phyloP scores from a whole-genome alignment of 2,329 filamentous ascomycete species.

The Penicillium sp. region DNA sequence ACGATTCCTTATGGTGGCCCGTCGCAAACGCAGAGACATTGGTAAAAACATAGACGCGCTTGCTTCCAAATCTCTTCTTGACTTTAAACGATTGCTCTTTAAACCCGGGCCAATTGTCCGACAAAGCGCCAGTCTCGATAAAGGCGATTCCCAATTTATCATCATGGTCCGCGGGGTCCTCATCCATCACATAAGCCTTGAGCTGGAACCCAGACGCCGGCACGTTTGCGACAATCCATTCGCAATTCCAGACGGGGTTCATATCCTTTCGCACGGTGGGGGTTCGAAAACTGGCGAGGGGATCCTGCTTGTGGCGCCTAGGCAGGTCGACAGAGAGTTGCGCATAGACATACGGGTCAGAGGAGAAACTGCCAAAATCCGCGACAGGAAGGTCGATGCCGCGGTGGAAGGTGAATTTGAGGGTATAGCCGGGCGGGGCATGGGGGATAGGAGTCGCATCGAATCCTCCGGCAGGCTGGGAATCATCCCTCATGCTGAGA shows the following conservation, averaged over 20 bases:
- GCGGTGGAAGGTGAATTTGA: conserved; percentile 82
- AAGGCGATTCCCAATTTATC: conserved; percentile 88
- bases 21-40: conserved; percentile 68
- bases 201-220: conserved; percentile 79
- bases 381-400: conserved; percentile 81
- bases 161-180: conserved; percentile 83
- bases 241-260: conserved; percentile 78
- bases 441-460: conserved; percentile 77
- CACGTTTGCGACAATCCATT: conserved; percentile 88
- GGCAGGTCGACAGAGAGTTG: conserved; percentile 74
- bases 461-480: conserved; percentile 72
- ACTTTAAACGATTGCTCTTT: conserved; percentile 68
- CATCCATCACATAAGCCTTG: conserved; percentile 87
- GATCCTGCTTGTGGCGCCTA: conserved; percentile 83
- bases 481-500: conserved; percentile 28
- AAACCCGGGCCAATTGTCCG: conserved; percentile 71
- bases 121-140: conserved; percentile 64
- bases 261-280: conserved; percentile 72
- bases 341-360: conserved; percentile 81
- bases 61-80: conserved; percentile 80
- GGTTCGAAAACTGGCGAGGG: conserved; percentile 73
- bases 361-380: conserved; percentile 75
- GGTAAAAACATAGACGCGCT: conserved; percentile 79
- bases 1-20: conserved; percentile 66
- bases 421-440: conserved; percentile 76